Conservation (phyloP, 148 eudicot genomes). For the Rhododendron simsii region DNA sequence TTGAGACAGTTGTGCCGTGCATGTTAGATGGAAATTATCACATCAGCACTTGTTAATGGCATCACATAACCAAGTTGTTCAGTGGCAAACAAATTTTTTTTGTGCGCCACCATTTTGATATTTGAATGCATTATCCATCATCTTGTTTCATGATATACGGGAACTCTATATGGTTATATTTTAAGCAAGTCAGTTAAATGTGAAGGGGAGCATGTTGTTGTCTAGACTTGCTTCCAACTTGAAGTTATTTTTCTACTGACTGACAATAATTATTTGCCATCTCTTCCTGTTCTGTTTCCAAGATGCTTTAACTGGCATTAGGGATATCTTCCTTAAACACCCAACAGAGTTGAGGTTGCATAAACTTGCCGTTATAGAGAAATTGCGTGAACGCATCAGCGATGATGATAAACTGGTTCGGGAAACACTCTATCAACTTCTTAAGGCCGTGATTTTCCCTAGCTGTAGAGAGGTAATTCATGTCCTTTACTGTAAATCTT, state of each 20-base stretch:
- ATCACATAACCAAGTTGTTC: neutral
- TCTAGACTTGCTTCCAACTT: neutral
- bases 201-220: neutral
- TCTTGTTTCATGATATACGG: neutral
- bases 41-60: neutral
- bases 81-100: neutral
- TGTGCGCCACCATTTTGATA: neutral
- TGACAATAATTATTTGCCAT: neutral
- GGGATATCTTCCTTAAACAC: conserved; percentile 60
- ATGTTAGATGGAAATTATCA: neutral
- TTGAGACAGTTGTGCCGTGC: neutral
- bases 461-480: conserved; percentile 66
- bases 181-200: neutral
- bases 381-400: conserved; percentile 88
- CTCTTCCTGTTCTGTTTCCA: conserved; percentile 16
- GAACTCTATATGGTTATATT: neutral
- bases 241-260: neutral
- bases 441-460: conserved; percentile 73
- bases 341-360: conserved; percentile 76
- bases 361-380: conserved; percentile 77
- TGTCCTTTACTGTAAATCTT: neutral
- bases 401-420: conserved; percentile 88
- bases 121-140: neutral
- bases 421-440: conserved; percentile 77
- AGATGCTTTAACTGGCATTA: conserved; percentile 86